Evolutionary conservation across 805 yeast genomes (phyloP), one percentile per base, ranked within the genome.

Genomic region (Candida dajiaensis): DNA sequence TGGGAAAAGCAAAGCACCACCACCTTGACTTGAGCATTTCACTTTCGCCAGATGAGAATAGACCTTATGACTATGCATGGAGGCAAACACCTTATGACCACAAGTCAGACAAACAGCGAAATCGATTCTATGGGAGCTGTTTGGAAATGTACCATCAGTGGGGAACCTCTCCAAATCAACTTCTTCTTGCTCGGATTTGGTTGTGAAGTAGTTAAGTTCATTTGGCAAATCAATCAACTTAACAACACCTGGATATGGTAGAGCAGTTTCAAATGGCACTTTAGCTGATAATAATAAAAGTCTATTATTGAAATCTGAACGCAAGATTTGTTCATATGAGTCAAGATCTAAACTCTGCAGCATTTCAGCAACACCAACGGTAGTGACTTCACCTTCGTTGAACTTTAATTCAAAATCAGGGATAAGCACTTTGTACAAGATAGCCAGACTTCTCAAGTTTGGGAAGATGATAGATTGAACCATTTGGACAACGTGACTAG

Each of bases 161-260:
- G 51, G 57, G 47, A 55, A 57, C 29, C 52, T 44, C 16, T 8
- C 12, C 20, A 33, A 5, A 4, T 33, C 36, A 3, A 11, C 23
- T 18, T 46, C 13, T 11, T 48, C 31, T 4, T 50, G 46, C 6
- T 51, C 47, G 20, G 67, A 55, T 29, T 63, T 59, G 2, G 70
- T 69, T 9, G 66, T 55, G 44, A 71, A 72, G 3, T 67, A 65
- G 51, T 64, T 61, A 59, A 70, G 66, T 50, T 73, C 70, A 13
- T 55, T 50, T 12, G 89, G 84, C 40, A 84, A 59, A 41, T 75
- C 74, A 29, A 77, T 68, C 42, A 83, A 63, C 43, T 74, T 74
- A 2, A 78, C 66, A 7, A 73, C 69, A 12, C 82, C 81, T 6
- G 87, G 83, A 51, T 71, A 78, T 26, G 61, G 60, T 8, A 57